These are phyloP conservation scores for Corylus heterophylla DNA, from an alignment of 306 rosid genomes.

Conservation along the genomic window DNA sequence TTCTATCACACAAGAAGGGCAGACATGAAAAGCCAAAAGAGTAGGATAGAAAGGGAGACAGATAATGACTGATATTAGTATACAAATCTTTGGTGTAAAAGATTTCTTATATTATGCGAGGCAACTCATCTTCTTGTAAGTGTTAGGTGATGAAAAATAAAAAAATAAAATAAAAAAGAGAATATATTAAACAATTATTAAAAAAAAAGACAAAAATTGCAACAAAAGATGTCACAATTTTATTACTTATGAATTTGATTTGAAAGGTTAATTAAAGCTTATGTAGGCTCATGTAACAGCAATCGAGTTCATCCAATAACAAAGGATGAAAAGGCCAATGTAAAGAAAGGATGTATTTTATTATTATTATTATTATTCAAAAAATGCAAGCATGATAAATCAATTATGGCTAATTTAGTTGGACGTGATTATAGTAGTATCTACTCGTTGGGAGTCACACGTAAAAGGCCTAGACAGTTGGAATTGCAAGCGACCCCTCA, in stretches of 20 bases:
- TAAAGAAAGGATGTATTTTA: background rate
- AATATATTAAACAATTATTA: background rate
- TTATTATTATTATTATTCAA: too few species aligned
- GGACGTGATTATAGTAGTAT: too few species aligned
- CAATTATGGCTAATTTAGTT: too few species aligned
- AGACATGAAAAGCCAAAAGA: background rate
- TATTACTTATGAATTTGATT: background rate
- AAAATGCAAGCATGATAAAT: too few species aligned
- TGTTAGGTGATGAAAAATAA: background rate
- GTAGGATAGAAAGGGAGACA: background rate
- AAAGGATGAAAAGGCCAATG: too few species aligned
- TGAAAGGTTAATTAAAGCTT: background rate
- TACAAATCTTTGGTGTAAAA: background rate
- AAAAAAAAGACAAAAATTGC: background rate
- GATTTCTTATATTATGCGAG: too few species aligned
- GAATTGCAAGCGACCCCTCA: too few species aligned
- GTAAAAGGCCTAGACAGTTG: too few species aligned
- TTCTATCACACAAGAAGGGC: background rate
- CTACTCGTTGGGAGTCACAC: too few species aligned
- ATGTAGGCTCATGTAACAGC: too few species aligned
- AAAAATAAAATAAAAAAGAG: background rate
- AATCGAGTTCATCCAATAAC: too few species aligned
- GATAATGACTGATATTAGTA: background rate
- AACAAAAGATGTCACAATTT: background rate
- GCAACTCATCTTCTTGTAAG: background rate